These are phyloP conservation scores for Hanseniaspora opuntiae DNA, from an alignment of 805 yeast genomes.

Conservation along the genomic window DNA sequence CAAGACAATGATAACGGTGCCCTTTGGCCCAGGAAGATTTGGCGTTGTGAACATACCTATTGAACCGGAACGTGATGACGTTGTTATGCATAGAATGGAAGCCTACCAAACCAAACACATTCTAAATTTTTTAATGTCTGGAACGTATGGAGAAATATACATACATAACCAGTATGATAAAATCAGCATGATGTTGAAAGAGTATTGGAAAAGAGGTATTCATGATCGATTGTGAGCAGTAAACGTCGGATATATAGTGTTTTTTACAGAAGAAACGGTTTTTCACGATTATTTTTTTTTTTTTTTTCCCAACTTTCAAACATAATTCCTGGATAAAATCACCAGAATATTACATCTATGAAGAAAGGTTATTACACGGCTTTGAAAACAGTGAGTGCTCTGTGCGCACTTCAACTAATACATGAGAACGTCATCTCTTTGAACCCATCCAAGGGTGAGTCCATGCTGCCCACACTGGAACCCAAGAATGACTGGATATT, in stretches of 20 bases:
- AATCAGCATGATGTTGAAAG: neutral
- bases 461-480: conserved; percentile 85
- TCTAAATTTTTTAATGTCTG: neutral
- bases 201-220: neutral
- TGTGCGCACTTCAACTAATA: conserved; percentile 2
- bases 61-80: neutral
- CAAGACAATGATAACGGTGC: neutral
- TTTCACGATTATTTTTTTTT: neutral
- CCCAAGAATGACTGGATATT: conserved; percentile 47
- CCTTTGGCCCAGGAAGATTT: neutral
- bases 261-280: neutral
- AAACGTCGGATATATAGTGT: neutral
- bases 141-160: neutral
- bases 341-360: neutral
- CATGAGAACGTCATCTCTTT: conserved; percentile 1
- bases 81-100: neutral
- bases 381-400: neutral
- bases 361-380: neutral
- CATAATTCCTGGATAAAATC: neutral
- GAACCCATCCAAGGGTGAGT: conserved; percentile 61
- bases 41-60: neutral
- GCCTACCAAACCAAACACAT: neutral
- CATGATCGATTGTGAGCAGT: neutral
- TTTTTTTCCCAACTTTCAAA: neutral
- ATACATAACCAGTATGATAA: neutral